Evolutionary conservation across 371 early-diverging fungal species (phyloP).

Genomic region (Mortierella sp.): DNA sequence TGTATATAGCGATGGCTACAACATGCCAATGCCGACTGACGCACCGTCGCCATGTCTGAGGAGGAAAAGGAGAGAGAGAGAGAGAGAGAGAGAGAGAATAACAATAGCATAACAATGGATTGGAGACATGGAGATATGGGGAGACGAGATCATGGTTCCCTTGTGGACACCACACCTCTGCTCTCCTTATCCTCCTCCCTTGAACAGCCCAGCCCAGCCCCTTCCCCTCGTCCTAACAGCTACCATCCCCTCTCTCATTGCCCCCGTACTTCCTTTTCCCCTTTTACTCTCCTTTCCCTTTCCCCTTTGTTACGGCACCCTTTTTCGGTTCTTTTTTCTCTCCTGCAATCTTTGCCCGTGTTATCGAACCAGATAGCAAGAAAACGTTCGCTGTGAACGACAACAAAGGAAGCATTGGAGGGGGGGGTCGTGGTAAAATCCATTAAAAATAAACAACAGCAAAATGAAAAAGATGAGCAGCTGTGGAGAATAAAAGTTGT

Average conservation of each 20-base stretch:
- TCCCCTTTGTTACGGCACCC: not conserved
- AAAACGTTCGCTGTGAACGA: not conserved
- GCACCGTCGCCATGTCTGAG: not conserved
- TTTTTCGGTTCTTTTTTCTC: not conserved
- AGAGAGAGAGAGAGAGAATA: not conserved
- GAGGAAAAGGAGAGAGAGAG: not conserved
- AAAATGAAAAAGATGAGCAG: slow-evolving; percentile 11
- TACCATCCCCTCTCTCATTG: not conserved
- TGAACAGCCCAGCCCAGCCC: not conserved
- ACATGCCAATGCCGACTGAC: not conserved
- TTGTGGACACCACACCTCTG: not conserved
- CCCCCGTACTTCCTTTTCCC: not conserved
- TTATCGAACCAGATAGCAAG: not conserved
- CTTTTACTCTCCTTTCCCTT: not conserved
- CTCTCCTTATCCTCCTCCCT: not conserved
- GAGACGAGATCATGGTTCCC: slow-evolving; percentile 3
- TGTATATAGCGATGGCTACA: too few species aligned
- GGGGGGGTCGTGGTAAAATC: not conserved
- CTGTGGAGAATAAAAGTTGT: slow-evolving; percentile 7
- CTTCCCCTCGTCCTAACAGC: not conserved
- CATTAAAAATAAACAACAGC: not conserved
- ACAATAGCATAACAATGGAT: not conserved
- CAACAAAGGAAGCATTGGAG: too few species aligned
- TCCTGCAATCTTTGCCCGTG: not conserved
- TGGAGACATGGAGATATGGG: too few species aligned